Evolutionary conservation across 2,329 filamentous ascomycete genomes (phyloP).

Genomic region (Trichoderma sp.): DNA sequence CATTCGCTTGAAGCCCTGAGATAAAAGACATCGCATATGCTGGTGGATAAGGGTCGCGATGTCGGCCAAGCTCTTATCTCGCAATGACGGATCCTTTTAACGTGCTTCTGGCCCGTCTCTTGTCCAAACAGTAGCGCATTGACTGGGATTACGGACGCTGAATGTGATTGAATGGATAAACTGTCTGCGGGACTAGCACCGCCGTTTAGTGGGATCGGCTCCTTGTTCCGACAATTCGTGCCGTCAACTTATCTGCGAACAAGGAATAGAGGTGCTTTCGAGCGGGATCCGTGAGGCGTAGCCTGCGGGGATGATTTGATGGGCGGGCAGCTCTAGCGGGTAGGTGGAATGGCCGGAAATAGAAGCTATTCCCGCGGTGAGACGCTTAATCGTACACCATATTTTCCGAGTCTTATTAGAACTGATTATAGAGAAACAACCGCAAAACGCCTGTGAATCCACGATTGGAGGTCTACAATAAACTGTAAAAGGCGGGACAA

Average conservation of each 20-base stretch:
- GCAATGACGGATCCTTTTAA: constrained; percentile 15
- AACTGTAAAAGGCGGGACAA: not conserved
- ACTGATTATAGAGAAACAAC: not conserved
- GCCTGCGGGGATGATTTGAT: not conserved
- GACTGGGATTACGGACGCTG: not conserved
- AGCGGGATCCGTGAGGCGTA: not conserved
- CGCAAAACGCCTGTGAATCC: not conserved
- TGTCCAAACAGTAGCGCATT: not conserved
- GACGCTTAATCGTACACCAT: not conserved
- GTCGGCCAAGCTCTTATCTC: not conserved
- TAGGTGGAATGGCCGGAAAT: not conserved
- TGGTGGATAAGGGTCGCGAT: not conserved
- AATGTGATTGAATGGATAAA: not conserved
- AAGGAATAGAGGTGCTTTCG: not conserved
- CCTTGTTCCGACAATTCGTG: not conserved
- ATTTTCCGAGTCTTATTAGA: not conserved
- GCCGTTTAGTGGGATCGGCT: not conserved
- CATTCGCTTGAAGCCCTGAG: not conserved
- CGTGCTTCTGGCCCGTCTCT: not conserved
- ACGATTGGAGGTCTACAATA: not conserved
- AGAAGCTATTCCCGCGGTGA: not conserved
- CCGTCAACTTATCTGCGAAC: not conserved
- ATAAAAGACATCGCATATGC: not conserved
- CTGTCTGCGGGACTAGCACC: not conserved
- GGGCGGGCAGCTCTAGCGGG: not conserved